Evolutionary conservation across 768 basidiomycete species (phyloP).

Genomic region (Trametes gibbosa): DNA sequence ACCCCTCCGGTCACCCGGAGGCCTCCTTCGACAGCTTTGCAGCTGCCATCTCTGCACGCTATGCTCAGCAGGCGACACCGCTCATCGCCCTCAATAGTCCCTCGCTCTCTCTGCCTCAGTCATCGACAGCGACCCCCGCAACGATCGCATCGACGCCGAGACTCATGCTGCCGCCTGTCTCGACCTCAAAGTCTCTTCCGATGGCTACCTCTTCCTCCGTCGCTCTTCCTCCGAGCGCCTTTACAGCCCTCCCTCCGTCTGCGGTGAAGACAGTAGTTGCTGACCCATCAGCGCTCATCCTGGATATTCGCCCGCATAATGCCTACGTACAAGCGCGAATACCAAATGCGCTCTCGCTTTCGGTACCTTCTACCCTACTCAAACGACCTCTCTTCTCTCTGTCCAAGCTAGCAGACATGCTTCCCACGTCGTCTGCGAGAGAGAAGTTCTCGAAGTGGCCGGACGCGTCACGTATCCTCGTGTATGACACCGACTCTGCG

Average conservation of each 20-base stretch:
- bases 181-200: slow-evolving; percentile 22
- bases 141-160: neutral
- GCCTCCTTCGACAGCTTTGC: slow-evolving; percentile 44
- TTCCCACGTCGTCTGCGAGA: slow-evolving; percentile 60
- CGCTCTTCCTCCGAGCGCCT: slow-evolving; percentile 21
- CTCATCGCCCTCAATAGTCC: slow-evolving; percentile 24
- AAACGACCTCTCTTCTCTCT: slow-evolving; percentile 87
- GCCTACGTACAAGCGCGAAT: slow-evolving; percentile 67
- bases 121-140: slow-evolving; percentile 28
- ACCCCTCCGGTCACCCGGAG: slow-evolving; percentile 8
- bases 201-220: slow-evolving; percentile 29
- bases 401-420: slow-evolving; percentile 72
- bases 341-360: slow-evolving; percentile 72
- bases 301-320: slow-evolving; percentile 88
- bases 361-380: slow-evolving; percentile 91
- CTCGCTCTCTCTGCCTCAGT: slow-evolving; percentile 19
- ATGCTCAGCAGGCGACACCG: slow-evolving; percentile 28
- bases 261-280: slow-evolving; percentile 33
- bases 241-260: slow-evolving; percentile 26
- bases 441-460: slow-evolving; percentile 60
- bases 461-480: slow-evolving; percentile 61
- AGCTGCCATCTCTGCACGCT: slow-evolving; percentile 50
- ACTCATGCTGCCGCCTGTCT: slow-evolving; percentile 7
- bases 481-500: slow-evolving; percentile 81
- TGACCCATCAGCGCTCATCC: slow-evolving; percentile 52